A percentile compares a stretch with the other conserved stretches of the same genome.
Evolutionary conservation across 352 stramenopile genomes (phyloP).

Genomic region (Albugo candida): DNA sequence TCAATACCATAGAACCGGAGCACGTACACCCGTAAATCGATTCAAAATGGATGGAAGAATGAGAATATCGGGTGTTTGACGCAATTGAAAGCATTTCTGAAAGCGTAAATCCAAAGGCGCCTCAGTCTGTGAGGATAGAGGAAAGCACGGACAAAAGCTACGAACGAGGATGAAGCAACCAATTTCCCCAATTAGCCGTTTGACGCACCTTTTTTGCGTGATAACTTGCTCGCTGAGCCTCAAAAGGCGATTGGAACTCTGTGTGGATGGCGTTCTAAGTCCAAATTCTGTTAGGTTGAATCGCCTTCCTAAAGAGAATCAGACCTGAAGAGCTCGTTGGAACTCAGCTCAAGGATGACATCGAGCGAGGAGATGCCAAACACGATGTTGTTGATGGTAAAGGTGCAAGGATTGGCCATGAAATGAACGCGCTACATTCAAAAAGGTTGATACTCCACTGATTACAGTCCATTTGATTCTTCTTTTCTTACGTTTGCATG

Average conservation of each 20-base stretch:
- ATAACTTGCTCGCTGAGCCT: conserved; percentile 62
- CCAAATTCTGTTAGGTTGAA: neutral
- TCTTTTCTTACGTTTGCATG: conserved; percentile 25
- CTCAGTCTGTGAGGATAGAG: conserved; percentile 32
- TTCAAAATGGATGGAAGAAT: conserved; percentile 90
- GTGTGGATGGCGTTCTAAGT: neutral
- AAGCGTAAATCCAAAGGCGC: conserved; percentile 84
- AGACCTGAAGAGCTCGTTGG: conserved; percentile 51
- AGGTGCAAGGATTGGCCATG: conserved; percentile 89
- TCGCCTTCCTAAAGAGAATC: neutral
- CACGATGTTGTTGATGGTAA: conserved; percentile 87
- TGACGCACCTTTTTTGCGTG: conserved; percentile 42
- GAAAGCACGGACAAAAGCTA: conserved; percentile 66
- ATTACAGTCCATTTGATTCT: conserved; percentile 3
- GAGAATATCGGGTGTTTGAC: conserved; percentile 86
- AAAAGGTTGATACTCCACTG: neutral
- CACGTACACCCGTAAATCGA: conserved; percentile 67
- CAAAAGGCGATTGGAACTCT: conserved; percentile 50
- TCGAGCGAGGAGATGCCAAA: conserved; percentile 88
- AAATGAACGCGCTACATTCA: conserved; percentile 72
- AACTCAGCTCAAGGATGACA: conserved; percentile 73
- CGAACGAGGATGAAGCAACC: neutral
- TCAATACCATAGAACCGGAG: neutral
- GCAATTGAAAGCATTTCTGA: conserved; percentile 81
- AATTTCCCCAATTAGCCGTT: neutral